Conservation (phyloP, 2,329 filamentous ascomycete genomes). For the Cladosporium sp. region DNA sequence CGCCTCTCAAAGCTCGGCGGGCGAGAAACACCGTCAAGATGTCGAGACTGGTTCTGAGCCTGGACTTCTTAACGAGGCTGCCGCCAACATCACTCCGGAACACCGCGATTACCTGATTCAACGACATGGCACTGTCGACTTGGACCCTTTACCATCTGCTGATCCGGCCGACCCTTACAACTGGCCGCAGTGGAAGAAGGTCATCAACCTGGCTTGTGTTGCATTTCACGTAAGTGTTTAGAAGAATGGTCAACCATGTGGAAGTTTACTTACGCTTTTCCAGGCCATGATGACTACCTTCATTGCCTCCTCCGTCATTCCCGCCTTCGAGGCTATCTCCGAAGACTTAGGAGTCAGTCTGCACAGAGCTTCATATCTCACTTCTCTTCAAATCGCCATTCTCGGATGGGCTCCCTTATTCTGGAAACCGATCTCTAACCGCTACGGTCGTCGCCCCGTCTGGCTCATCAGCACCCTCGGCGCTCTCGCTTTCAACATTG, state of each 20-base stretch:
- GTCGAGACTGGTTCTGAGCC: neutral
- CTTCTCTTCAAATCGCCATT: slow-evolving; percentile 52
- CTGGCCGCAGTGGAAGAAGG: slow-evolving; percentile 49
- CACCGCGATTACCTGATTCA: slow-evolving; percentile 48
- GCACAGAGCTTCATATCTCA: slow-evolving; percentile 50
- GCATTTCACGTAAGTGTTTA: slow-evolving; percentile 36
- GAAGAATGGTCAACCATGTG: neutral
- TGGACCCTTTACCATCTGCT: slow-evolving; percentile 50
- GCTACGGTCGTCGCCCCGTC: slow-evolving; percentile 51
- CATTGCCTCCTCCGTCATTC: slow-evolving; percentile 50
- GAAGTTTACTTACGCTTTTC: slow-evolving; percentile 1
- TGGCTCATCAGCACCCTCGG: slow-evolving; percentile 49
- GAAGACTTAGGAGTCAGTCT: slow-evolving; percentile 46
- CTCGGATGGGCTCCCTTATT: slow-evolving; percentile 51
- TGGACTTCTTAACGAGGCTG: slow-evolving; percentile 15
- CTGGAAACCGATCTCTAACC: slow-evolving; percentile 52
- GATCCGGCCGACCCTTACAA: slow-evolving; percentile 53
- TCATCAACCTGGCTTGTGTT: slow-evolving; percentile 49
- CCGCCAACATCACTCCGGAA: slow-evolving; percentile 36
- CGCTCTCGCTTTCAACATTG: slow-evolving; percentile 48
- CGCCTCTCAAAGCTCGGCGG: slow-evolving; percentile 7
- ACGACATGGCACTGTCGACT: slow-evolving; percentile 50
- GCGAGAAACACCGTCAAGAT: slow-evolving; percentile 2
- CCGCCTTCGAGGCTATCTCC: slow-evolving; percentile 51
- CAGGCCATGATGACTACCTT: slow-evolving; percentile 53